Evolutionary conservation across 2,329 filamentous ascomycete species (phyloP).

Genomic region (Seiridium cupressi): DNA sequence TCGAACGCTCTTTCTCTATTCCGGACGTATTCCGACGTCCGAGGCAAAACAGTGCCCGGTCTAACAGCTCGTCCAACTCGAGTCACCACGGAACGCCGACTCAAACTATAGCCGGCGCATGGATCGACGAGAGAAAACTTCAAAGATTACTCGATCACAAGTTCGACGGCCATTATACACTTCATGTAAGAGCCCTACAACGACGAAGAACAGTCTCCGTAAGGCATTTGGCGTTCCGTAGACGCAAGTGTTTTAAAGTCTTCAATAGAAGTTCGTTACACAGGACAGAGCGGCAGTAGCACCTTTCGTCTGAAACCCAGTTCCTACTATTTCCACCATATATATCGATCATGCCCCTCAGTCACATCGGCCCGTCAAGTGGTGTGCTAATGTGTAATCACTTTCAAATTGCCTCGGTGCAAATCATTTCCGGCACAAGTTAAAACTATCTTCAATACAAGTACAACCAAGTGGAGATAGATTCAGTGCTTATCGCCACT

Average conservation of each 20-base stretch:
- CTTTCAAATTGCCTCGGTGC: too few relatives aligned
- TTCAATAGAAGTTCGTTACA: too few relatives aligned
- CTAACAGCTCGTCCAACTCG: background rate
- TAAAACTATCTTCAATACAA: background rate
- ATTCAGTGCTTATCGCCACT: background rate
- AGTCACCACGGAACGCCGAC: background rate
- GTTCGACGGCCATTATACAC: background rate
- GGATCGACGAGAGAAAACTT: background rate
- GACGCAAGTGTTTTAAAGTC: too few relatives aligned
- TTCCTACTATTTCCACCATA: too few relatives aligned
- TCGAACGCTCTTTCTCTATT: background rate
- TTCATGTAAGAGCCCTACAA: background rate
- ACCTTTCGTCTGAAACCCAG: too few relatives aligned
- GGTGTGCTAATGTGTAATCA: too few relatives aligned
- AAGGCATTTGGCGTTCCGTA: too few relatives aligned
- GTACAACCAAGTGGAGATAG: background rate
- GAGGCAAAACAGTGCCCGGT: background rate
- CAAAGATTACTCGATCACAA: background rate
- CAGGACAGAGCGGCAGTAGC: too few relatives aligned
- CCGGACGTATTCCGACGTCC: background rate
- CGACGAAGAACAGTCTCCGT: background rate
- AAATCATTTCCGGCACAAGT: too few relatives aligned
- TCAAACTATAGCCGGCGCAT: background rate
- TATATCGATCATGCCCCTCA: too few relatives aligned
- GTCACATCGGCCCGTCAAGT: too few relatives aligned